Conservation (phyloP, 2,329 filamentous ascomycete species). For the Microsporum ferrugineum region DNA sequence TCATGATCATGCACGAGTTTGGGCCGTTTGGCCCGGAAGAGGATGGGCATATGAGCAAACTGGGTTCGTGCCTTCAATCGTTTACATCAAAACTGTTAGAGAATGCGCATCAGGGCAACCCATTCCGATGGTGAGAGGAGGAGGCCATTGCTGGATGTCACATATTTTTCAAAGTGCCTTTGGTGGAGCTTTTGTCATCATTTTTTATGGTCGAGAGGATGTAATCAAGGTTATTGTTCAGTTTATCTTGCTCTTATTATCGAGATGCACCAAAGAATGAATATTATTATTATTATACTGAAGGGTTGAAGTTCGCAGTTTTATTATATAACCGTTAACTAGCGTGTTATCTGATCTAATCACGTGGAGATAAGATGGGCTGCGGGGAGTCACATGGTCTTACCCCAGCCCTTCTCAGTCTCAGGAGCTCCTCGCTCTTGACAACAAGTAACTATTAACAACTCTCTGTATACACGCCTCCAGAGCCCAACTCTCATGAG, state of each 20-base stretch:
- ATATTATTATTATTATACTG: no score
- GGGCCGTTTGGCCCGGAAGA: constrained; percentile 2
- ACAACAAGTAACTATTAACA: neutral
- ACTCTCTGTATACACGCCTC: neutral
- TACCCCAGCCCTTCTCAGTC: neutral
- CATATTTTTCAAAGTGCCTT: neutral
- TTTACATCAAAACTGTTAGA: neutral
- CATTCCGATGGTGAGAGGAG: neutral
- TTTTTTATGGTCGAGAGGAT: no score
- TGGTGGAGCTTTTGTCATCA: no score
- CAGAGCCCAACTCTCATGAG: constrained; percentile 5
- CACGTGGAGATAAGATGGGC: constrained; percentile 1
- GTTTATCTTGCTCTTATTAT: no score
- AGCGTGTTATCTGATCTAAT: neutral
- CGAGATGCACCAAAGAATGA: no score
- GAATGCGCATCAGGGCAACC: neutral
- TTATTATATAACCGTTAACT: neutral
- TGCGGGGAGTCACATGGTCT: neutral
- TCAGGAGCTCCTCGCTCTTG: no score
- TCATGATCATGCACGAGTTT: constrained; percentile 6
- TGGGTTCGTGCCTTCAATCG: neutral
- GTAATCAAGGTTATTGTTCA: no score
- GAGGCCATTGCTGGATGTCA: neutral
- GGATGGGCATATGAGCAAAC: neutral
- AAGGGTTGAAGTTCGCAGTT: no score